Evolutionary conservation across 129 eudicot genomes (phyloP).

Genomic region (Helianthus annuus): HanXRQr2.0-SUNRISE NC_035446.2:109828847-109829346

Average conservation of each 20-base stretch:
- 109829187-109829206: constrained; percentile 1
- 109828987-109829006: background rate
- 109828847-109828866: background rate
- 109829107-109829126: background rate
- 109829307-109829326: too few relatives aligned
- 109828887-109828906: background rate
- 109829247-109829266: background rate
- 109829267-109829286: too few relatives aligned
- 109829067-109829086: background rate
- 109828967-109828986: background rate
- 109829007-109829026: background rate
- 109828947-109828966: background rate
- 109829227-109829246: background rate
- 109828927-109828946: background rate
- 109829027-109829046: background rate
- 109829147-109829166: background rate
- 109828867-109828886: background rate
- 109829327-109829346: too few relatives aligned
- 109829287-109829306: too few relatives aligned
- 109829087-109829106: background rate
- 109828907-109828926: background rate
- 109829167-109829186: constrained; percentile 1
- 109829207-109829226: constrained; percentile 14
- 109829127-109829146: background rate
- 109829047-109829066: background rate